These are phyloP conservation scores for Chrysanthemum seticuspe DNA, from an alignment of 129 eudicot species.

Conservation along the genomic window DNA sequence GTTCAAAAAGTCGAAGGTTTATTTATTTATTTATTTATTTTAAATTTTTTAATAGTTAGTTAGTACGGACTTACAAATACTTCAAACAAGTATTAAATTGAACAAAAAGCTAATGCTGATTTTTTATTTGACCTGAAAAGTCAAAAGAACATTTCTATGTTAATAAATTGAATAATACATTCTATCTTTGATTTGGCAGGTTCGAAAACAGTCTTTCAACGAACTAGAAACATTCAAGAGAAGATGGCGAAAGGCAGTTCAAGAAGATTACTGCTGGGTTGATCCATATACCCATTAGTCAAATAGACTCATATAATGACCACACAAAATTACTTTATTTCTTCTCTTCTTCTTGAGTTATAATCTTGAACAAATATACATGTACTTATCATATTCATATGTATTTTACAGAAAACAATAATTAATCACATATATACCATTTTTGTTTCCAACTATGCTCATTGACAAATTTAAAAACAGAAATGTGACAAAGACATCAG, in stretches of 20 bases:
- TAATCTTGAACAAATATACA: slow-evolving; percentile 31
- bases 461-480: slow-evolving; percentile 8
- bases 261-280: slow-evolving; percentile 72
- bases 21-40: too few relatives aligned
- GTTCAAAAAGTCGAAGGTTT: not conserved
- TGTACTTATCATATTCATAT: slow-evolving; percentile 32
- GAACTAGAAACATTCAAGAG: slow-evolving; percentile 68
- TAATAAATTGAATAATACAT: not conserved
- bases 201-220: slow-evolving; percentile 52
- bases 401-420: slow-evolving; percentile 32
- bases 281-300: slow-evolving; percentile 58
- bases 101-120: not conserved
- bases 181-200: slow-evolving; percentile 45
- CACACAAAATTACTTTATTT: slow-evolving; percentile 19
- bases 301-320: slow-evolving; percentile 12
- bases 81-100: too few relatives aligned
- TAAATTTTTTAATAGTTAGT: too few relatives aligned
- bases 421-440: slow-evolving; percentile 31
- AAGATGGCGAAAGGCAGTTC: slow-evolving; percentile 75
- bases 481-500: slow-evolving; percentile 27
- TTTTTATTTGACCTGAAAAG: slow-evolving; percentile 5
- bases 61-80: too few relatives aligned
- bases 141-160: not conserved
- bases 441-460: slow-evolving; percentile 14
- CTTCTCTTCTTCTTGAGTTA: slow-evolving; percentile 20